Percentiles rank a stretch among this genome's conserved stretches.
Evolutionary conservation across 2,329 filamentous ascomycete species (phyloP).

Genomic region (Lasiodiplodia citricola): DNA sequence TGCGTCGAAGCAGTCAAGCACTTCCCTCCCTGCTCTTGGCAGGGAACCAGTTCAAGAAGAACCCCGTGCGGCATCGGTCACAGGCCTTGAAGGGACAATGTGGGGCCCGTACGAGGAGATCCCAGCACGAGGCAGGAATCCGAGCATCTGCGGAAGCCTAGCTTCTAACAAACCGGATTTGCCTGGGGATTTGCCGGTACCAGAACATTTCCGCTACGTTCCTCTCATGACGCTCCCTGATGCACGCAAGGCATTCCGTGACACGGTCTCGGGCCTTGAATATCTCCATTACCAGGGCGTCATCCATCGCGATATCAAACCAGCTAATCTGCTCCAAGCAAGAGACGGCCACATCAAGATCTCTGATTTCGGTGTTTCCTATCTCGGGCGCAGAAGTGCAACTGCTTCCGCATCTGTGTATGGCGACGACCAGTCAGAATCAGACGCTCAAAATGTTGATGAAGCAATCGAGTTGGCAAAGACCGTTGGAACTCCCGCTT

Average conservation of each 20-base stretch:
- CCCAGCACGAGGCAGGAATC: conserved; percentile 68
- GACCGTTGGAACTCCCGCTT: conserved; percentile 95
- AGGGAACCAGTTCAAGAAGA: conserved; percentile 14
- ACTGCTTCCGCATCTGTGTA: conserved; percentile 69
- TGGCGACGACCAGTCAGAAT: conserved; percentile 72
- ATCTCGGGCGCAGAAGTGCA: conserved; percentile 85
- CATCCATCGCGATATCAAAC: conserved; percentile 59
- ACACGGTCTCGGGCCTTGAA: conserved; percentile 90
- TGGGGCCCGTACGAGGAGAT: conserved; percentile 72
- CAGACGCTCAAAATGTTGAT: conserved; percentile 83
- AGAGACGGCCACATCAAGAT: conserved; percentile 90
- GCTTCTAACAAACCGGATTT: conserved; percentile 57
- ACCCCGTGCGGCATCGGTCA: conserved; percentile 33
- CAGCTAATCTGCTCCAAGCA: conserved; percentile 87
- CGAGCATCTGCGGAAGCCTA: conserved; percentile 80
- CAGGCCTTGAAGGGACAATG: conserved; percentile 77
- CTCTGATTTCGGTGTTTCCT: conserved; percentile 97
- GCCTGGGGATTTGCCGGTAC: conserved; percentile 70
- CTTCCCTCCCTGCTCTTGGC: conserved; percentile 23
- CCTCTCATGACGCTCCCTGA: conserved; percentile 88
- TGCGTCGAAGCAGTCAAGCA: conserved; percentile 25
- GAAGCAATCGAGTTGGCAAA: conserved; percentile 93
- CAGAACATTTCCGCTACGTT: conserved; percentile 90
- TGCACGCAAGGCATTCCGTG: conserved; percentile 83
- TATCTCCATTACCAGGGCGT: conserved; percentile 71